phyloP scores from a whole-genome alignment of 2,329 filamentous ascomycete genomes.

The Neocatenulostroma microsporum region DNA sequence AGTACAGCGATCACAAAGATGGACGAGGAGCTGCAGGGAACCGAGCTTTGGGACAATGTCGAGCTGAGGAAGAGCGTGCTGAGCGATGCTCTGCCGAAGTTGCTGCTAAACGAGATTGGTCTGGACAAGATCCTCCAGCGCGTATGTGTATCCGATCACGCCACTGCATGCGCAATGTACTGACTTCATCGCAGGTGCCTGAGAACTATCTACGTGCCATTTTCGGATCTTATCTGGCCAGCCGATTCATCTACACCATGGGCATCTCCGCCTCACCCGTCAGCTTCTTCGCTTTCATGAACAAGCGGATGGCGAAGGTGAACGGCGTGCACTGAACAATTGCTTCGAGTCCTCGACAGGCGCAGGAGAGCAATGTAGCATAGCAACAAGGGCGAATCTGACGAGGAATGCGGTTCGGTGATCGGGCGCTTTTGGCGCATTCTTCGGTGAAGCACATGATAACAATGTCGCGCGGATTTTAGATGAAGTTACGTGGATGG shows the following conservation, averaged over 20 bases:
- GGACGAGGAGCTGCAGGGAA: constrained; percentile 91
- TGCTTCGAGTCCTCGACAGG: no score
- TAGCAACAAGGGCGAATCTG: no score
- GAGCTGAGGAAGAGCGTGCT: constrained; percentile 71
- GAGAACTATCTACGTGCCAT: constrained; percentile 89
- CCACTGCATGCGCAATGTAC: not conserved
- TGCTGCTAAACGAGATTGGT: constrained; percentile 82
- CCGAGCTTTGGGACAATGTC: constrained; percentile 81
- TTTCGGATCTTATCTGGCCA: constrained; percentile 91
- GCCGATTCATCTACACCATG: constrained; percentile 92
- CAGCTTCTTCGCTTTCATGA: constrained; percentile 89
- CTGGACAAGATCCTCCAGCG: constrained; percentile 78
- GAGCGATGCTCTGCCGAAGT: constrained; percentile 72
- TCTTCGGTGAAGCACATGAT: not conserved
- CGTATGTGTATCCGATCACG: constrained; percentile 40
- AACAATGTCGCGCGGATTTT: no score
- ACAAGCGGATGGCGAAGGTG: constrained; percentile 39
- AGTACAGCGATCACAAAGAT: constrained; percentile 91
- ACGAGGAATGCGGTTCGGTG: not conserved
- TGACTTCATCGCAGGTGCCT: constrained; percentile 54
- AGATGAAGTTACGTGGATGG: constrained; percentile 8
- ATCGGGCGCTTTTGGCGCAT: constrained; percentile 3
- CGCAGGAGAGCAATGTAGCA: no score
- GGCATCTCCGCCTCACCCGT: constrained; percentile 91
- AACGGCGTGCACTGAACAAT: constrained; percentile 4